A percentile compares a stretch with the other conserved stretches of the same genome.
Evolutionary conservation across 352 stramenopile genomes (phyloP).

Genomic region (Phytopythium cucurbitacearum): DNA sequence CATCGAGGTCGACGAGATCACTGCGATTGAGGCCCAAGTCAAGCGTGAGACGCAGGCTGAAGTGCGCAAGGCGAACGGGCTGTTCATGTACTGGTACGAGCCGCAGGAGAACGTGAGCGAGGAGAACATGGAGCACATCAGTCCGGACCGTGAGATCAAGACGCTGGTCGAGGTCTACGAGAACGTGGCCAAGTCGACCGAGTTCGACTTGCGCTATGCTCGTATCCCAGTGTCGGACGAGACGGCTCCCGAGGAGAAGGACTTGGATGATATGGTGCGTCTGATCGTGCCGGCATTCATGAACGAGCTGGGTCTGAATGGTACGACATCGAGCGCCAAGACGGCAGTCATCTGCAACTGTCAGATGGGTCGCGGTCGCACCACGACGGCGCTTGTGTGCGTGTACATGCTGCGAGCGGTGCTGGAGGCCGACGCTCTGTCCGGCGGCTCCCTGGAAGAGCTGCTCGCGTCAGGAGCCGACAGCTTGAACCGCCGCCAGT

Average conservation of each 20-base stretch:
- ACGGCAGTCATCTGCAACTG: slow-evolving; percentile 88
- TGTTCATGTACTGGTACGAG: slow-evolving; percentile 87
- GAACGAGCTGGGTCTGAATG: slow-evolving; percentile 42
- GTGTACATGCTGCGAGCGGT: slow-evolving; percentile 84
- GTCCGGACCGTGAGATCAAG: slow-evolving; percentile 65
- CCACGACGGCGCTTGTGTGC: slow-evolving; percentile 86
- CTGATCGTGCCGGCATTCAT: slow-evolving; percentile 63
- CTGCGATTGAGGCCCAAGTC: slow-evolving; percentile 76
- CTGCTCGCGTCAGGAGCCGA: slow-evolving; percentile 13
- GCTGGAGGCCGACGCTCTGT: slow-evolving; percentile 33
- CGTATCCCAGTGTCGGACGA: slow-evolving; percentile 89
- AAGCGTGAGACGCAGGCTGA: slow-evolving; percentile 82
- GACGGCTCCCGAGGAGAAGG: slow-evolving; percentile 86
- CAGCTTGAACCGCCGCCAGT: slow-evolving; percentile 34
- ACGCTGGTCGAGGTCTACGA: slow-evolving; percentile 74
- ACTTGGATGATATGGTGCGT: slow-evolving; percentile 85
- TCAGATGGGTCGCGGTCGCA: slow-evolving; percentile 87
- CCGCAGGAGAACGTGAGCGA: slow-evolving; percentile 72
- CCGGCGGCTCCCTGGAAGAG: slow-evolving; percentile 16
- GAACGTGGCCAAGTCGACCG: slow-evolving; percentile 34
- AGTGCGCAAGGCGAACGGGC: slow-evolving; percentile 62
- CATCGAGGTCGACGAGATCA: slow-evolving; percentile 88
- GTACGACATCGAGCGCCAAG: background rate
- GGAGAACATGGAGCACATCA: slow-evolving; percentile 80
- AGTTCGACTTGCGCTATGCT: slow-evolving; percentile 72